Evolutionary conservation across 768 basidiomycete species (phyloP), one percentile per base, ranked within the genome.

Genomic region (Boletus patriciae): DNA sequence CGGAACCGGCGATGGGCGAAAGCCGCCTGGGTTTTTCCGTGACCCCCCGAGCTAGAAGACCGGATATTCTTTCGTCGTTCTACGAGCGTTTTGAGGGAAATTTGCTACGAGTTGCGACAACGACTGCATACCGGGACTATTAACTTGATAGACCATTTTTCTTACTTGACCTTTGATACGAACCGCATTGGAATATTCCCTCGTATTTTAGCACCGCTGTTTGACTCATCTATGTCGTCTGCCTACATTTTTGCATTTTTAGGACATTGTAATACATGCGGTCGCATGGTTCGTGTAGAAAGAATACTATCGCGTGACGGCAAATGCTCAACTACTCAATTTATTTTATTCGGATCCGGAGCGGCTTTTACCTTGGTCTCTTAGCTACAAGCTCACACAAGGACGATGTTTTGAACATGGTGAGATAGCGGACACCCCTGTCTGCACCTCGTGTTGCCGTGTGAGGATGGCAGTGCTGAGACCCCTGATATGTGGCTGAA

Each of bases 31-130:
- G 27, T 21, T 67, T 25, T 70, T 65, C n/a, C 76, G 79, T 21
- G 77, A 78, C 59, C 76, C 78, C 33, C 73, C 75, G 15, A 79
- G 70, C 54, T 77, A 67, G 60, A 55, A 4, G 38, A 19, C 15
- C 18, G 12, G 40, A 23, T 37, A 33, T 23, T 23, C 10, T 5
- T 16, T 29, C 46, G 23, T 49, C 34, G 52, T 52, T 51, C 19
- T 18, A 36, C 25, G 15, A 23, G 13, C 37, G 25, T 29, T 18
- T 29, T 19, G 46, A 43, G 15, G 40, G 51, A 34, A 18, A 31
- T 23, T 41, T 19, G 36, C n/a, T 54, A 50, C n/a, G 55, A 40
- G 23, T n/a, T 54, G 38, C 3, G 29, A 25, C 16, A n/a, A 62
- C 31, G 63, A 65, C 34, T 27, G 49, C 50, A 50, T 48, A 29